Conservation (phyloP, 805 yeast species). For the Barnettozyma botsteinii region DNA sequence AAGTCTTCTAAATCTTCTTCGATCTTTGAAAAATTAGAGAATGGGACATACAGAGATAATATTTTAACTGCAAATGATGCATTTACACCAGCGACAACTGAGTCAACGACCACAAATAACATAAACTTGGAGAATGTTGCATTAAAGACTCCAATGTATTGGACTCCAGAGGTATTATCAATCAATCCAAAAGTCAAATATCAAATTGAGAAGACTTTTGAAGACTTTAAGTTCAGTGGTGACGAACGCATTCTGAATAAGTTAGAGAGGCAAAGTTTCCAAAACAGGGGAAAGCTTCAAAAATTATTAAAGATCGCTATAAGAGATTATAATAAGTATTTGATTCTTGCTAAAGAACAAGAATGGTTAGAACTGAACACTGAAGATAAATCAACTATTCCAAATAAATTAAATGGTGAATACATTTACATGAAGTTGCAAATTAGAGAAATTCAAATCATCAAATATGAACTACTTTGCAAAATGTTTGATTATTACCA, state of each 20-base stretch:
- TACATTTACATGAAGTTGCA: slow-evolving; percentile 11
- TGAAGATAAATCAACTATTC: background rate
- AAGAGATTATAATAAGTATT: slow-evolving; percentile 5
- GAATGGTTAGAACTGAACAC: background rate
- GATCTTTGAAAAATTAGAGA: slow-evolving; percentile 6
- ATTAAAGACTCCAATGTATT: slow-evolving; percentile 2
- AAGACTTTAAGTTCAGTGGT: background rate
- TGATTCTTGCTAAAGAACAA: background rate
- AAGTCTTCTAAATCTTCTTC: background rate
- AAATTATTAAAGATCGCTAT: slow-evolving; percentile 2
- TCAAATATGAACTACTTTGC: slow-evolving; percentile 3
- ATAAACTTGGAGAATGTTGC: background rate
- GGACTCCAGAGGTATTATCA: slow-evolving; percentile 5
- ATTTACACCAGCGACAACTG: background rate
- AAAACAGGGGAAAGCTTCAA: background rate
- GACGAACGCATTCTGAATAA: slow-evolving; percentile 6
- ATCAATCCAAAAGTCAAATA: background rate
- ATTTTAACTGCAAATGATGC: slow-evolving; percentile 3
- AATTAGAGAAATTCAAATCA: slow-evolving; percentile 6
- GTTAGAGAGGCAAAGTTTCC: slow-evolving; percentile 7
- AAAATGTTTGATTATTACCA: slow-evolving; percentile 7
- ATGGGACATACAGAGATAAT: slow-evolving; percentile 5
- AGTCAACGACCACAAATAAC: background rate
- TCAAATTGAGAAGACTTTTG: background rate
- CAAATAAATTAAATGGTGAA: slow-evolving; percentile 12